A percentile compares a stretch with the other conserved stretches of the same genome.
Evolutionary conservation across 805 yeast genomes (phyloP).

Genomic region (Pichia nakasei): DNA sequence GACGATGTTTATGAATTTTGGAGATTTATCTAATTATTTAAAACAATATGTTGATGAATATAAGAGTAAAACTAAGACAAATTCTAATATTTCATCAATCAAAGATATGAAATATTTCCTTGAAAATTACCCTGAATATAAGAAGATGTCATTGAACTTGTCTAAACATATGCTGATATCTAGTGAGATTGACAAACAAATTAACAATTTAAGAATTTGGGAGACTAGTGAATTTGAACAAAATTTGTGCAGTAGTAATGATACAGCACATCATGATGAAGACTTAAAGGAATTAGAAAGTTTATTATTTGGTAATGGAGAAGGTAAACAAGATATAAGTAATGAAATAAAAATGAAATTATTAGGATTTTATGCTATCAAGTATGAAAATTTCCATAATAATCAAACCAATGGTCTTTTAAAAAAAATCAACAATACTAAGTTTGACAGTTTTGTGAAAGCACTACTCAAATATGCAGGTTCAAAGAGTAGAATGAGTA

Average conservation of each 20-base stretch:
- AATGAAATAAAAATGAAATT: constrained; percentile 53
- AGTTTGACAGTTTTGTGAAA: constrained; percentile 32
- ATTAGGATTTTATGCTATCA: constrained; percentile 62
- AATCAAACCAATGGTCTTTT: constrained; percentile 35
- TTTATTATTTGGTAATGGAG: constrained; percentile 33
- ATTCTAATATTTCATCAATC: constrained; percentile 63
- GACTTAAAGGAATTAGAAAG: constrained; percentile 51
- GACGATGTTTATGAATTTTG: constrained; percentile 84
- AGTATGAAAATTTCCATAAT: constrained; percentile 48
- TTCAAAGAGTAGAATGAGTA: constrained; percentile 28
- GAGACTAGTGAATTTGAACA: constrained; percentile 88
- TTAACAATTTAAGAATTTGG: constrained; percentile 60
- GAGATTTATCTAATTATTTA: constrained; percentile 84
- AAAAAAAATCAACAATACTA: constrained; percentile 29
- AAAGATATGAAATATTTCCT: constrained; percentile 87
- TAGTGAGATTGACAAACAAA: constrained; percentile 72
- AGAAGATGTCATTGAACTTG: constrained; percentile 78
- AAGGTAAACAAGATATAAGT: constrained; percentile 30
- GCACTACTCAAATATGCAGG: constrained; percentile 40
- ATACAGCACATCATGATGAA: constrained; percentile 30
- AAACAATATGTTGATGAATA: constrained; percentile 78
- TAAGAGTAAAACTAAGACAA: constrained; percentile 69
- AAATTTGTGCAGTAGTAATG: constrained; percentile 58
- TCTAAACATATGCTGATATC: constrained; percentile 89
- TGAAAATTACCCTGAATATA: constrained; percentile 90